phyloP scores from a whole-genome alignment of 176 grass and related monocot genomes.

The Carex kokanica region DNA sequence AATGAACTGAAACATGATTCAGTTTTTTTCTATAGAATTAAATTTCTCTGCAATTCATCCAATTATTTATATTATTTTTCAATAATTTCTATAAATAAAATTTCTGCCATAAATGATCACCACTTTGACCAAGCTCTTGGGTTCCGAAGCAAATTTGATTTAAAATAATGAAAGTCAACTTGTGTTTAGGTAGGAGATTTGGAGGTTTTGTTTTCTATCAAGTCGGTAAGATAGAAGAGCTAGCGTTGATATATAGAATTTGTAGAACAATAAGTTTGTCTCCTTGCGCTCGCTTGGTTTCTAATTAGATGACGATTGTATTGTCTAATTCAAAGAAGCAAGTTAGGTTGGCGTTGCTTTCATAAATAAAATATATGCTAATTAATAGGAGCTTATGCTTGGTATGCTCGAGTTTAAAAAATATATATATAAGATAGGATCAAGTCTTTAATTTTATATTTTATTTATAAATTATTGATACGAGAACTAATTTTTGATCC shows the following conservation, averaged over 20 bases:
- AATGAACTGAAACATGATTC: too few relatives aligned
- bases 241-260: background rate
- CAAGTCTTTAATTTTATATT: background rate
- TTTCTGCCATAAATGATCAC: background rate
- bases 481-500: too few relatives aligned
- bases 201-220: background rate
- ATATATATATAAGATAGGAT: background rate
- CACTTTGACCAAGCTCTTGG: background rate
- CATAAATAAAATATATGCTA: background rate
- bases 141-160: constrained; percentile 3
- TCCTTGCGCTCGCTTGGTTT: background rate
- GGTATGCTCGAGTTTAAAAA: background rate
- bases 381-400: background rate
- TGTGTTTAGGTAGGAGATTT: background rate
- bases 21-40: too few relatives aligned
- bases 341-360: constrained; percentile 16
- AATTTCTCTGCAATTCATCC: too few relatives aligned
- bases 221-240: constrained; percentile 6
- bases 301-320: constrained; percentile 19
- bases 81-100: too few relatives aligned
- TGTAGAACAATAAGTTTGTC: background rate
- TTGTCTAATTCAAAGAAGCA: constrained; percentile 22
- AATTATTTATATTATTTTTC: too few relatives aligned
- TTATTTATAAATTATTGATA: background rate
- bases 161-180: constrained; percentile 24